Conservation (phyloP, 2,329 filamentous ascomycete species). For the Allantophomopsis cytisporea region DNA sequence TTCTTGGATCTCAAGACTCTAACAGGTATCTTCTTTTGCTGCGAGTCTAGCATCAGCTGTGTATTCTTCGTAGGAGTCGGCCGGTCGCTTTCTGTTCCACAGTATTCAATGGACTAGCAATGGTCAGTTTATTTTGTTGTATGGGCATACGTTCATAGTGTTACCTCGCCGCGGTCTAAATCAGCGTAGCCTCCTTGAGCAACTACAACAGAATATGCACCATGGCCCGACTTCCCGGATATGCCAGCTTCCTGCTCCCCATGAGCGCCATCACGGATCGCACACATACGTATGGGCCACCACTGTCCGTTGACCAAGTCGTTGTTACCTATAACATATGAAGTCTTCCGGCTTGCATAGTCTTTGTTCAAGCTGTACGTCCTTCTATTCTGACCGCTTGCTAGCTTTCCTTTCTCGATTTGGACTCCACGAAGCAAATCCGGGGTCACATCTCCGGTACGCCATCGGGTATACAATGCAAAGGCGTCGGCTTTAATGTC, state of each 20-base stretch:
- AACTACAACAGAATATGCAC: slow-evolving; percentile 37
- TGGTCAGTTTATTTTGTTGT: background rate
- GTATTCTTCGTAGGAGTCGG: slow-evolving; percentile 22
- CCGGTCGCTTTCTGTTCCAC: slow-evolving; percentile 27
- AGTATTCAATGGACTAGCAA: slow-evolving; percentile 30
- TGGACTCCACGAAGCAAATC: slow-evolving; percentile 24
- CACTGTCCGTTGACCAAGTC: slow-evolving; percentile 25
- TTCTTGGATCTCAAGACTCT: slow-evolving; percentile 34
- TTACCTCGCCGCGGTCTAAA: slow-evolving; percentile 26
- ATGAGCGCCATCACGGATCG: slow-evolving; percentile 36
- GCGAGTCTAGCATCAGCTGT: slow-evolving; percentile 24
- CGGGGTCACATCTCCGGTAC: slow-evolving; percentile 22
- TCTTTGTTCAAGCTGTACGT: slow-evolving; percentile 3
- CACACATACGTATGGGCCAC: slow-evolving; percentile 36
- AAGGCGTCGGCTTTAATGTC: slow-evolving; percentile 32
- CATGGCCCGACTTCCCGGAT: slow-evolving; percentile 26
- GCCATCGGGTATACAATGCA: slow-evolving; percentile 31
- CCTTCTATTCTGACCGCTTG: slow-evolving; percentile 5
- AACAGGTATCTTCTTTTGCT: slow-evolving; percentile 22
- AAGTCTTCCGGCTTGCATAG: slow-evolving; percentile 3
- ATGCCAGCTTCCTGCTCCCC: slow-evolving; percentile 34
- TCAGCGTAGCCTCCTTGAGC: slow-evolving; percentile 31
- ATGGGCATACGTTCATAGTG: background rate
- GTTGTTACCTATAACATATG: slow-evolving; percentile 16
- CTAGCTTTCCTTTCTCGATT: slow-evolving; percentile 6